phyloP scores from a whole-genome alignment of 129 eudicot species.

The Flaveria ramosissima region DNA sequence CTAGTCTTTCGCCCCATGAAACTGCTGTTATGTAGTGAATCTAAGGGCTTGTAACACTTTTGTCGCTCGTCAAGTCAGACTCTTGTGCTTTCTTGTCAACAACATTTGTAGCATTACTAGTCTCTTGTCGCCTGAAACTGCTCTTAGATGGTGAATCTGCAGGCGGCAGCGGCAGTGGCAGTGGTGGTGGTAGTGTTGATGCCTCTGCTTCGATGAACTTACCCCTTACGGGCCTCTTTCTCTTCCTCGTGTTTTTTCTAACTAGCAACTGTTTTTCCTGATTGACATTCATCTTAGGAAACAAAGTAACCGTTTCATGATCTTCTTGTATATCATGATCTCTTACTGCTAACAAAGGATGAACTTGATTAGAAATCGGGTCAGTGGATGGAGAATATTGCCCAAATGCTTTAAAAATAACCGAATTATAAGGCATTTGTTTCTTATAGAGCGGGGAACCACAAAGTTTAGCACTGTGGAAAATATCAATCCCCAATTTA shows the following conservation, averaged over 20 bases:
- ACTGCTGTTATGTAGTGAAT: slow-evolving; percentile 16
- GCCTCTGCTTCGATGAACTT: slow-evolving; percentile 40
- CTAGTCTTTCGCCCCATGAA: slow-evolving; percentile 27
- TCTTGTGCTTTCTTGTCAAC: too few relatives aligned
- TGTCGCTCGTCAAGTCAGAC: too few relatives aligned
- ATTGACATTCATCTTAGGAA: slow-evolving; percentile 35
- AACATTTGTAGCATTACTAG: too few relatives aligned
- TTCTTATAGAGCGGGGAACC: slow-evolving; percentile 82
- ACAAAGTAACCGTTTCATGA: slow-evolving; percentile 9
- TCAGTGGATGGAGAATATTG: slow-evolving; percentile 41
- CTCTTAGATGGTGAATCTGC: slow-evolving; percentile 24
- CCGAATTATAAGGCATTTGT: slow-evolving; percentile 84
- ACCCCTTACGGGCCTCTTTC: slow-evolving; percentile 45
- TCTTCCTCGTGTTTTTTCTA: slow-evolving; percentile 44
- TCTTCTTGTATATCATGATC: slow-evolving; percentile 48
- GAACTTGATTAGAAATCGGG: slow-evolving; percentile 70
- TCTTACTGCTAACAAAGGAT: slow-evolving; percentile 39
- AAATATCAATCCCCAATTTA: slow-evolving; percentile 79
- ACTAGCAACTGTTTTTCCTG: slow-evolving; percentile 32
- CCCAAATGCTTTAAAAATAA: slow-evolving; percentile 73
- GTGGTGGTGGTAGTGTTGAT: not conserved
- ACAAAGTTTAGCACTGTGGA: slow-evolving; percentile 79
- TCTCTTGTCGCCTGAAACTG: too few relatives aligned
- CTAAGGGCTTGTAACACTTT: too few relatives aligned
- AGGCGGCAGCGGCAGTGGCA: not conserved